These are phyloP conservation scores for Talaromyces wortmannii DNA, from an alignment of 495 filamentous ascomycete species.

Conservation along the genomic window DNA sequence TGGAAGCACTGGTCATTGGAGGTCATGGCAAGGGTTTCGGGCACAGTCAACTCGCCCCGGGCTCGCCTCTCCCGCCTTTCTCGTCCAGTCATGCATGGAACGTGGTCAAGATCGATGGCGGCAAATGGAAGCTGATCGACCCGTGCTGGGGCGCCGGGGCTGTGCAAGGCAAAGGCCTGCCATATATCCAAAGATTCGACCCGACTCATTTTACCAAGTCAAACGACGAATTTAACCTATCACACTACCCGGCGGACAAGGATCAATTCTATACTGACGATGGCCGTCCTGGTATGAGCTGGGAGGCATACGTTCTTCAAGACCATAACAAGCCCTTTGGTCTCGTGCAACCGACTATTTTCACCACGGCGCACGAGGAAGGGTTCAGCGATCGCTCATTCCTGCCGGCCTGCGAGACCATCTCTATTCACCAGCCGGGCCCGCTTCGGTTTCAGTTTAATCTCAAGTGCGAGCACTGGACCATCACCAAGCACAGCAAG, in stretches of 20 bases:
- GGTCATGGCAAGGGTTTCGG: constrained; percentile 90
- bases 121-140: constrained; percentile 88
- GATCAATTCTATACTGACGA: constrained; percentile 62
- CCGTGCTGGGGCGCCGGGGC: constrained; percentile 86
- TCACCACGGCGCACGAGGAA: constrained; percentile 40
- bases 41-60: constrained; percentile 46
- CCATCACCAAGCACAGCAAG: constrained; percentile 52
- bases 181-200: constrained; percentile 63
- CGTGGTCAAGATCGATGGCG: constrained; percentile 75
- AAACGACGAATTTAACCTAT: constrained; percentile 76
- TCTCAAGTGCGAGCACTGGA: constrained; percentile 75
- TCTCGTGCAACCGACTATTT: constrained; percentile 41
- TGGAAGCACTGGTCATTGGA: constrained; percentile 60
- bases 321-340: constrained; percentile 40
- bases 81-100: constrained; percentile 81
- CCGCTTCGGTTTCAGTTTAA: constrained; percentile 71
- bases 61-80: constrained; percentile 52
- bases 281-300: constrained; percentile 46
- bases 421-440: constrained; percentile 45
- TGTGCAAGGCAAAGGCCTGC: constrained; percentile 36
- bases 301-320: constrained; percentile 70
- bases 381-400: constrained; percentile 60
- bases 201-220: constrained; percentile 65
- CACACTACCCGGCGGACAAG: constrained; percentile 70
- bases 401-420: constrained; percentile 47